Percentiles rank a stretch among this genome's conserved stretches.
Conservation (phyloP, 805 yeast genomes). For the Wickerhamomyces xylosicus region DNA sequence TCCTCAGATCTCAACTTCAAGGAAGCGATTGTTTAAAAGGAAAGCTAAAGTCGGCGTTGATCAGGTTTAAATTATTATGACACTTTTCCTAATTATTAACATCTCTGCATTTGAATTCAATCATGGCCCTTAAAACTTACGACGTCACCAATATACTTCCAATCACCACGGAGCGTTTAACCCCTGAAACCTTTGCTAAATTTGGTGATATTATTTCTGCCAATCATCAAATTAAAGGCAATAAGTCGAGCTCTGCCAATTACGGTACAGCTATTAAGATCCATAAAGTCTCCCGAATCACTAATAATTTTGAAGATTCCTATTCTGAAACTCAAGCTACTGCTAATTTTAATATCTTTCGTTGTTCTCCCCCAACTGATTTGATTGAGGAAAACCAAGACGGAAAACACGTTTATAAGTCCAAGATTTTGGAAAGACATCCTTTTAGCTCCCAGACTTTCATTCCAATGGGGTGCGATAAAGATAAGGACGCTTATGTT, state of each 20-base stretch:
- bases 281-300: slow-evolving; percentile 59
- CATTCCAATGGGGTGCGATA: slow-evolving; percentile 76
- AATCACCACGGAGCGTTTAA: slow-evolving; percentile 38
- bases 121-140: slow-evolving; percentile 26
- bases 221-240: slow-evolving; percentile 47
- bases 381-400: slow-evolving; percentile 19
- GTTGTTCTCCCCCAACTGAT: slow-evolving; percentile 71
- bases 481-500: slow-evolving; percentile 41
- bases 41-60: too few relatives aligned
- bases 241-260: slow-evolving; percentile 51
- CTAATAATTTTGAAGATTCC: slow-evolving; percentile 37
- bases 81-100: too few relatives aligned
- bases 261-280: slow-evolving; percentile 90
- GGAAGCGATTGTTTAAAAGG: too few relatives aligned
- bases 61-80: too few relatives aligned
- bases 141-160: slow-evolving; percentile 14
- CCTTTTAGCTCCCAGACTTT: slow-evolving; percentile 86
- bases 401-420: slow-evolving; percentile 7
- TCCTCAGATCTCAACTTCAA: too few relatives aligned
- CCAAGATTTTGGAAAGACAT: slow-evolving; percentile 77
- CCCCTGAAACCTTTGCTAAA: slow-evolving; percentile 54
- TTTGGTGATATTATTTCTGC: slow-evolving; percentile 78
- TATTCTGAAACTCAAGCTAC: slow-evolving; percentile 38
- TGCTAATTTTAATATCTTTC: slow-evolving; percentile 74
- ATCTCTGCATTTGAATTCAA: too few relatives aligned